Percentiles rank a stretch among this genome's conserved stretches.
Conservation (phyloP, 78 protist species). For the Dictyostelium firmibasis region DNA sequence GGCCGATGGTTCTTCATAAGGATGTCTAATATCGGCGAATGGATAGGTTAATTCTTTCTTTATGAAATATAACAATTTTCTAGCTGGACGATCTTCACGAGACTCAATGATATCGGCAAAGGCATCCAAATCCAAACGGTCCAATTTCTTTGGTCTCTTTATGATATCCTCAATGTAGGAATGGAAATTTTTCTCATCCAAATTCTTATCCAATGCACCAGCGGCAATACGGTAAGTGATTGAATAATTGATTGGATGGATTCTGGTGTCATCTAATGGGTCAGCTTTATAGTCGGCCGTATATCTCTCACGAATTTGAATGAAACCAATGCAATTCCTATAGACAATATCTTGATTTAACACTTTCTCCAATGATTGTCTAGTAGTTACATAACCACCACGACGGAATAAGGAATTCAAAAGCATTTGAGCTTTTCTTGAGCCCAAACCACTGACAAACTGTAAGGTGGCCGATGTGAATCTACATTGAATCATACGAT, state of each 20-base stretch:
- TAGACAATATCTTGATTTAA: constrained; percentile 52
- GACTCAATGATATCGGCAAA: constrained; percentile 51
- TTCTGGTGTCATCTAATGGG: constrained; percentile 67
- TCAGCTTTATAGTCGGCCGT: neutral
- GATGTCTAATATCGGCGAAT: constrained; percentile 52
- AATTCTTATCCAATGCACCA: constrained; percentile 52
- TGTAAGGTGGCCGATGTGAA: constrained; percentile 60
- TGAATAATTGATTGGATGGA: constrained; percentile 61
- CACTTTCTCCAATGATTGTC: constrained; percentile 22
- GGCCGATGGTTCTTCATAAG: constrained; percentile 13
- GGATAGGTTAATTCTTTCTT: constrained; percentile 52
- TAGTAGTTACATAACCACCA: constrained; percentile 24
- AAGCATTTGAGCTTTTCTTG: constrained; percentile 73
- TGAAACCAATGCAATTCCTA: constrained; percentile 75
- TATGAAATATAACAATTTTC: constrained; percentile 12
- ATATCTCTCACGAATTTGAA: constrained; percentile 53
- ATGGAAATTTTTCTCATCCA: constrained; percentile 1
- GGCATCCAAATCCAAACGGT: constrained; percentile 51
- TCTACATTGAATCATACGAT: constrained; percentile 22
- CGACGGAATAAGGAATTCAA: constrained; percentile 19
- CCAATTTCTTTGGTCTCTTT: constrained; percentile 55
- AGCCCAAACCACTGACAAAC: constrained; percentile 71
- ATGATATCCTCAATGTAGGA: constrained; percentile 21
- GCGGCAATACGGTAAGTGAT: constrained; percentile 59
- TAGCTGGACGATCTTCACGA: constrained; percentile 20